Evolutionary conservation across 148 eudicot genomes (phyloP), one percentile per base, ranked within the genome.

Genomic region (Pouteria glomerata): DNA sequence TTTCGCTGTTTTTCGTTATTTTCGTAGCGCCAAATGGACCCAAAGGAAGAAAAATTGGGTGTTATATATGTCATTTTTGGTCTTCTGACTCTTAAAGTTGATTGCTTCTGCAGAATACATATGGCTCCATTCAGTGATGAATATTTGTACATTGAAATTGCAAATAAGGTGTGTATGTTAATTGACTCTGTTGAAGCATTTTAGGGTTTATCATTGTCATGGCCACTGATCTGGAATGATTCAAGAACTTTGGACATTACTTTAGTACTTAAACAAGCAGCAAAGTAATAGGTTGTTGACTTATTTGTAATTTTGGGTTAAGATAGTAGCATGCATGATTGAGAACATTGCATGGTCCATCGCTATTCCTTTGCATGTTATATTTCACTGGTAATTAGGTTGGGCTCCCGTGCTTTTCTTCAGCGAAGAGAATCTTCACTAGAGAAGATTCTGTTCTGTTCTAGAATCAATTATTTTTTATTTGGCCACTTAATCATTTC

Each of bases 101-200:
- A 50, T 76, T 78, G 33, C 37, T 41, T 23, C 69, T 88, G 85
- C 75, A 95, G 99, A 81, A 95, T 95, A 82, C 99, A 95, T 69
- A 88, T 95, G 97, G 97, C 99, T 24, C 99, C 97, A 78, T 95
- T 95, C 83, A 85, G 92, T 68, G 99, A 95, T 84, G 99, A 91
- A 72, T 90, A 85, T 76, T 79, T 95, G 39, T 92, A 76, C 50
- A 82, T 88, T 55, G 97, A 95, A 85, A 88, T 95, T 78, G 99
- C 99, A 30, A 91, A 87, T 78, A 95, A 95, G 99, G 99, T 91
- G 79, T 68, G 73, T 14, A 39, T 67, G 31, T 44, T 34, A 72
- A 58, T 48, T 74, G 8, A 47, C 15, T 47, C 16, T 33, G 23
- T 75, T 58, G 26, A 45, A 23, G 57, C 34, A 18, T 44, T 15